Evolutionary conservation across 192 early-diverging fungal species (phyloP), one percentile per base, ranked within the genome.

Genomic region (Globomyces pollinis-pini): DNA sequence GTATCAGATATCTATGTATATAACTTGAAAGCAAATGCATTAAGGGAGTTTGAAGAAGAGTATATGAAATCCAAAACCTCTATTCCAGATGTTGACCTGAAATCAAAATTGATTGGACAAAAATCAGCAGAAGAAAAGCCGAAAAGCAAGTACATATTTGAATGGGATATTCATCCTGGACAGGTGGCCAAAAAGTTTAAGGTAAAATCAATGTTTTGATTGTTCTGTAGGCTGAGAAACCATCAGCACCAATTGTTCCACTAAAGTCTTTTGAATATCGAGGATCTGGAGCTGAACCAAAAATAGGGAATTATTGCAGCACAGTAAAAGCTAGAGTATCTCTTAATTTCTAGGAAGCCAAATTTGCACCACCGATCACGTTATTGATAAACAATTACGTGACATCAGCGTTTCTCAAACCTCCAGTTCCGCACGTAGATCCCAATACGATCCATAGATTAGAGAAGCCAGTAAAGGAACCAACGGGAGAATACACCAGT

Each of bases 141-240:
- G n/a, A n/a, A n/a, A n/a, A n/a, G 29, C 53, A 35, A 55, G 33
- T 21, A 26, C 9, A 41, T 55, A 24, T 55, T 38, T 41, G 53
- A 55, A 16, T 55, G 53, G 53, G 53, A 55, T 24, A 55, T 55
- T 26, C 53, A 55, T 35, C 53, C 53, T 13, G 53, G 53, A 4
- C 21, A 55, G 21, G 53, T 55, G 4, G n/a, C 53, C 7, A 4
- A 38, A 34, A 55, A 55, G 29, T 31, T 55, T 15, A 12, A 33
- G 12, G 35, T 47, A 47, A 47, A 9, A 28, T 3, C 6, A n/a
- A n/a, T n/a, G n/a, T n/a, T n/a, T n/a, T n/a, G n/a, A n/a, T n/a
- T n/a, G n/a, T n/a, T n/a, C n/a, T n/a, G 5, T 26, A 47, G 44
- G 11, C 44, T 3, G 6, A n/a, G n/a, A n/a, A n/a, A n/a, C n/a